Base-by-base conservation (phyloP, 495 filamentous ascomycete species). In the Penicillium verhagenii region DNA sequence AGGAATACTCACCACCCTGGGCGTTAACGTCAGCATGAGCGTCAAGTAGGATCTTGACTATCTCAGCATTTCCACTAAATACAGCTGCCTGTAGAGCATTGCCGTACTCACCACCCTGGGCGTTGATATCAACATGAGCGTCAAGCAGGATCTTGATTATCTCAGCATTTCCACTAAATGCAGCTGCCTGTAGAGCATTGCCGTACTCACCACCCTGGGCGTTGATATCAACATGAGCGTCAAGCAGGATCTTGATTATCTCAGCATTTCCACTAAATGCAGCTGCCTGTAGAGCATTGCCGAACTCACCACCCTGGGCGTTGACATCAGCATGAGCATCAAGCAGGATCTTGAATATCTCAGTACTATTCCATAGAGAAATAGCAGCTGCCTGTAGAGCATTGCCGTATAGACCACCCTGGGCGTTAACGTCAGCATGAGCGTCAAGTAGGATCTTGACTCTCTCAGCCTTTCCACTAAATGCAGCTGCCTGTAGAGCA, bases 151-250 rank as follows among this genome's bases (percentile, higher is more conserved):
- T 35, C 20, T 49, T 13, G 0, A 49, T 29, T n/a, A 16, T 37
- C 47, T 38, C 18, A 37, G 19, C 16, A 13, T n/a, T 23, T 19
- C 18, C 47, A 3, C 13, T 29, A 0, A 0, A 38, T 35, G 25
- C 47, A 49, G 47, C 29, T n/a, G 28, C 47, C 29, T 35, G 31
- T 35, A 40, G 33, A 13, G 24, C 33, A 51, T 43, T 24, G 18
- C 20, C 40, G 20, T 43, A 43, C 9, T 23, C 1, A 43, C 20
- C 40, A 24, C 40, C 40, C 20, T 43, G 18, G 40, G 40, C 20
- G 4, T 24, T 14, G 40, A 42, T 4, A 51, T 42, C 35, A 14
- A 23, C 35, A 0, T 21, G 4, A 2, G 10, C 14, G 0, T 42
- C 13, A 10, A 40, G 16, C 21, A 51, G 35, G 1, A 40, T n/a